Evolutionary conservation across 2,329 filamentous ascomycete genomes (phyloP), one percentile per base, ranked within the genome.

Genomic region (Bipolaris zeicola): DNA sequence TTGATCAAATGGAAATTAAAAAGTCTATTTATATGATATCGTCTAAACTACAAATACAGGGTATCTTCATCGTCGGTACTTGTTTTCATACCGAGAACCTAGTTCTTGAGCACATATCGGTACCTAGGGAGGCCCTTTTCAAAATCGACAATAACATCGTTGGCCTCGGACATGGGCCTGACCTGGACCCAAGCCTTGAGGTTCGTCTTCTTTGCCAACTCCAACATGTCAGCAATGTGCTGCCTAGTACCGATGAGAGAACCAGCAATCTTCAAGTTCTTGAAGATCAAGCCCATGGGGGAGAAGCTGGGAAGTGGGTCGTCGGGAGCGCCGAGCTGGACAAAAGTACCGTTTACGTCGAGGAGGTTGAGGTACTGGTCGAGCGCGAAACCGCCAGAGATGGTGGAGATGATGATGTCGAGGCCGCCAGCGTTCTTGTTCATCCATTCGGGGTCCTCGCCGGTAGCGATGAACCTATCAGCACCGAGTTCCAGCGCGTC

Each of bases 251-350:
- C 88, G 26, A 83, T 83, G 0, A 89, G 81, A 75, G 83, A 88
- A 13, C 87, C 87, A 57, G 85, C 81, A 2, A 94, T 80, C 14
- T 82, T 85, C 16, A 86, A 73, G 11, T 85, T 87, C 62, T 83
- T 81, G 13, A 71, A 24, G 18, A 89, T 67, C 33, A 89, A 62
- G 0, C 78, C 76, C 79, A 81, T 73, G 67, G 84, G 83, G 2
- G 83, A 82, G 58, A 86, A 78, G 46, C 73, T 67, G 62, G 85
- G 79, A 63, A 71, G 49, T 37, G 83, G 60, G 73, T 79, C 76
- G 66, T 91, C 89, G 0, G 89, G 88, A 1, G 83, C 83, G 26
- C 88, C 88, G 46, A 91, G 81, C 73, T 89, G 86, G 54, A 89
- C 82, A 64, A 89, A 86, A 13, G 79, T 80, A 5, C 88, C 88